Conservation (phyloP, 2,329 filamentous ascomycete genomes). For the Bipolaris cookei region DNA sequence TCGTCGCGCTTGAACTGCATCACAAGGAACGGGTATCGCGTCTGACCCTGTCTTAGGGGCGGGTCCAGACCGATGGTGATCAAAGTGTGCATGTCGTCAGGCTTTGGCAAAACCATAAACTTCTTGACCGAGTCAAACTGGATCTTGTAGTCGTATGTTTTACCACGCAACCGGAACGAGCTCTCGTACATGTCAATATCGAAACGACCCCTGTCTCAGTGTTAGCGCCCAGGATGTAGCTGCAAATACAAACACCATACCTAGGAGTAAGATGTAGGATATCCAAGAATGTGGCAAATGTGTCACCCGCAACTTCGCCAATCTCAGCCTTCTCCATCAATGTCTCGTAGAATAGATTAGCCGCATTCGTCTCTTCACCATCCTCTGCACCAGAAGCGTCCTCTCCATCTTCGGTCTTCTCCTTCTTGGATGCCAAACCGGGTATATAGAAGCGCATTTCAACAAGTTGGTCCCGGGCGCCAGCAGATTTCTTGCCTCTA, state of each 20-base stretch:
- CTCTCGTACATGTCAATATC: conserved; percentile 99
- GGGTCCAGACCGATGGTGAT: conserved; percentile 94
- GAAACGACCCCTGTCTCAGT: conserved; percentile 82
- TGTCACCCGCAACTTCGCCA: conserved; percentile 97
- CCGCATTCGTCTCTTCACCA: conserved; percentile 87
- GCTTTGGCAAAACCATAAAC: conserved; percentile 97
- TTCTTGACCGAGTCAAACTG: conserved; percentile 98
- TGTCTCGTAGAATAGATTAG: conserved; percentile 96
- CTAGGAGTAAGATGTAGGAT: conserved; percentile 95
- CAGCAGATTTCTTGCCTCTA: conserved; percentile 87
- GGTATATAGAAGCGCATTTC: conserved; percentile 99
- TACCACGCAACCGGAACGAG: conserved; percentile 94
- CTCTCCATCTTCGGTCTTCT: conserved; percentile 75
- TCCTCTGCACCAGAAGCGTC: conserved; percentile 61
- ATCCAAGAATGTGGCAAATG: conserved; percentile 95
- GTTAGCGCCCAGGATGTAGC: conserved; percentile 3
- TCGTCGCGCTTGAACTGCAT: conserved; percentile 99
- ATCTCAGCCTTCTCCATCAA: conserved; percentile 99
- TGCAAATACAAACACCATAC: conserved; percentile 55
- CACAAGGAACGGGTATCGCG: conserved; percentile 95
- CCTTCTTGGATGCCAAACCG: conserved; percentile 74
- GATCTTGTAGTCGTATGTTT: conserved; percentile 99
- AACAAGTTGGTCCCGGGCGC: conserved; percentile 88
- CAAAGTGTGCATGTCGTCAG: conserved; percentile 95
- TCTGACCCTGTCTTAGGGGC: conserved; percentile 94